phyloP scores from a whole-genome alignment of 345 rosid species.

The Rhodamnia rubescens region DNA sequence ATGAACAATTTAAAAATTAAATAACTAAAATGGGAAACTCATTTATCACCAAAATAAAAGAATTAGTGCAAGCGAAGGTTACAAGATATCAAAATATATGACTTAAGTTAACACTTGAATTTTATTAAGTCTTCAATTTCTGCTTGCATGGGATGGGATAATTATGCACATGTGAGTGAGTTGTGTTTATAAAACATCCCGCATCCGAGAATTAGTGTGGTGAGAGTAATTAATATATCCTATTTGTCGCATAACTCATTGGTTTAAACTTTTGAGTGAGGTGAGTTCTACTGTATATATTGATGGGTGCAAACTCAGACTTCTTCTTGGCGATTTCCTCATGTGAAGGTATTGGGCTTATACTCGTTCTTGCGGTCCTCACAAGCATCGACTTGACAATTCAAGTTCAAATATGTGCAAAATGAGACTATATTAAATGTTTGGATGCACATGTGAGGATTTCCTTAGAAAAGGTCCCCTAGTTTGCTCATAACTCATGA shows the following conservation, averaged over 20 bases:
- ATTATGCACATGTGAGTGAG: not conserved
- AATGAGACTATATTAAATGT: not conserved
- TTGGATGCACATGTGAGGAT: not conserved
- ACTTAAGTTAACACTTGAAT: not conserved
- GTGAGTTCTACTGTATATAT: not conserved
- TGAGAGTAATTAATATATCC: not conserved
- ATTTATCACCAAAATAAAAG: not conserved
- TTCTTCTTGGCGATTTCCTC: not conserved
- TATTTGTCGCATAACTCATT: not conserved
- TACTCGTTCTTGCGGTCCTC: not conserved
- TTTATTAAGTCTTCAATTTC: not conserved
- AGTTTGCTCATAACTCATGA: not conserved
- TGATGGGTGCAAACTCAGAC: accelerated
- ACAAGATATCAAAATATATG: not conserved
- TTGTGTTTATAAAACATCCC: not conserved
- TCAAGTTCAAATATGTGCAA: not conserved
- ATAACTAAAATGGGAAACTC: not conserved
- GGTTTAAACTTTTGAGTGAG: not conserved
- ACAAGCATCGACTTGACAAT: not conserved
- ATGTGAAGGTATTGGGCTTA: no score
- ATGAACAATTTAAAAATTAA: not conserved
- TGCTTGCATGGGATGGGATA: not conserved
- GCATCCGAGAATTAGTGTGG: not conserved
- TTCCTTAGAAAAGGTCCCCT: not conserved
- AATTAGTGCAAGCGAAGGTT: not conserved